Conservation (phyloP, 331 rosid genomes). For the Malus hybrid region DNA sequence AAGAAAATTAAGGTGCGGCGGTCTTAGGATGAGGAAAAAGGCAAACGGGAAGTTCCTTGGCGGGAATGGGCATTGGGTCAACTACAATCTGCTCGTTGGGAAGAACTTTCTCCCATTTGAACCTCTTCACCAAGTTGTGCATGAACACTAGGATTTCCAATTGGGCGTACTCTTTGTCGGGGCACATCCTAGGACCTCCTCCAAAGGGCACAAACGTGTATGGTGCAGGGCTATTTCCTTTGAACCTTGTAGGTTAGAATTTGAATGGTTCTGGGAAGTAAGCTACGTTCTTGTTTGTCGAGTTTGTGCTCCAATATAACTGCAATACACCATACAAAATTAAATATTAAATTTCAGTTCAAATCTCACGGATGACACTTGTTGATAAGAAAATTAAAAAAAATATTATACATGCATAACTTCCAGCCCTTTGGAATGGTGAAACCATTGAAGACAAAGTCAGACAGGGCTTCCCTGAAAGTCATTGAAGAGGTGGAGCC, state of each 20-base stretch:
- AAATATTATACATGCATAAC: neutral
- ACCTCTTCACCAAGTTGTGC: slow-evolving; percentile 64
- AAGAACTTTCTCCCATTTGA: slow-evolving; percentile 54
- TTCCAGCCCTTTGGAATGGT: slow-evolving; percentile 95
- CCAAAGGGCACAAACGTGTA: no score
- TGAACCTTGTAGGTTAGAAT: slow-evolving; percentile 73
- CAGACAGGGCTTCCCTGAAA: slow-evolving; percentile 70
- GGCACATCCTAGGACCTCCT: slow-evolving; percentile 27
- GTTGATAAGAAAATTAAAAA: no score
- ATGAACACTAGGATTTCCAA: slow-evolving; percentile 76
- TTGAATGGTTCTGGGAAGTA: slow-evolving; percentile 58
- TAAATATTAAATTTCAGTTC: no score
- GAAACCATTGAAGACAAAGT: slow-evolving; percentile 79
- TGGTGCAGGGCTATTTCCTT: slow-evolving; percentile 76
- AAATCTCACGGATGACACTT: no score
- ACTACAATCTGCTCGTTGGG: slow-evolving; percentile 54
- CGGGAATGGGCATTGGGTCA: slow-evolving; percentile 68
- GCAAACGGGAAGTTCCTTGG: slow-evolving; percentile 65
- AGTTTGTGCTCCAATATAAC: slow-evolving; percentile 84
- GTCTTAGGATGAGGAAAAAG: slow-evolving; percentile 46
- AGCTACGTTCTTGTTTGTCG: slow-evolving; percentile 50
- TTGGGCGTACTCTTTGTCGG: slow-evolving; percentile 80
- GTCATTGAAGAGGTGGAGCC: slow-evolving; percentile 88
- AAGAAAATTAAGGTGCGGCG: neutral
- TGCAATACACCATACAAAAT: neutral